A percentile compares a stretch with the other conserved stretches of the same genome.
Conservation (phyloP, 2,329 filamentous ascomycete genomes). For the Blastomyces parvus region DNA sequence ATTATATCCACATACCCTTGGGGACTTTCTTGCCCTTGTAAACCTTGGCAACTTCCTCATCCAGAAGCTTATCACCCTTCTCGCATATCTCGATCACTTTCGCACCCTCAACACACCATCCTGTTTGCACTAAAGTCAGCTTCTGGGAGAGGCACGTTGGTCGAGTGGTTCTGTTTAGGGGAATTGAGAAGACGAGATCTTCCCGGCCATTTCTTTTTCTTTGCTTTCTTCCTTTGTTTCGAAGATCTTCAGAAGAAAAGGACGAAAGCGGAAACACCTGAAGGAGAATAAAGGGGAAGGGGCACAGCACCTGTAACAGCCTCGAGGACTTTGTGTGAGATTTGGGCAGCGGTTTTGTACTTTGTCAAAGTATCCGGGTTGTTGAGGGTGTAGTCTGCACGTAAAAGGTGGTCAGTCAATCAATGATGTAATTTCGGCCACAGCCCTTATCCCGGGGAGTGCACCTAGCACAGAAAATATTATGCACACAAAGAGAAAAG, state of each 20-base stretch:
- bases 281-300: conserved; percentile 6
- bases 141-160: not conserved
- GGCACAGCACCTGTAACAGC: conserved; percentile 54
- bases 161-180: not conserved
- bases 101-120: conserved; percentile 67
- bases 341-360: conserved; percentile 93
- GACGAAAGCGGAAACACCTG: conserved; percentile 1
- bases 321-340: conserved; percentile 91
- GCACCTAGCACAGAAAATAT: not conserved
- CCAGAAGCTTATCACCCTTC: conserved; percentile 87
- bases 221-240: not conserved
- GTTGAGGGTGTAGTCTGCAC: conserved; percentile 72
- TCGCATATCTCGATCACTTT: conserved; percentile 94
- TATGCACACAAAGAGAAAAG: not conserved
- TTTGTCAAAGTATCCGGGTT: conserved; percentile 95
- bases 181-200: not conserved
- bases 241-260: not conserved
- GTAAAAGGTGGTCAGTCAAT: conserved; percentile 5
- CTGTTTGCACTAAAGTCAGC: conserved; percentile 28
- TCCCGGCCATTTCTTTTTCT: not conserved
- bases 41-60: conserved; percentile 88
- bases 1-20: conserved; percentile 57
- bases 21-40: conserved; percentile 96
- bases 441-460: not conserved
- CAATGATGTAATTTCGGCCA: conserved; percentile 8